Evolutionary conservation across 2,329 filamentous ascomycete species (phyloP), one percentile per base, ranked within the genome.

Genomic region (Nothophoma quercina): DNA sequence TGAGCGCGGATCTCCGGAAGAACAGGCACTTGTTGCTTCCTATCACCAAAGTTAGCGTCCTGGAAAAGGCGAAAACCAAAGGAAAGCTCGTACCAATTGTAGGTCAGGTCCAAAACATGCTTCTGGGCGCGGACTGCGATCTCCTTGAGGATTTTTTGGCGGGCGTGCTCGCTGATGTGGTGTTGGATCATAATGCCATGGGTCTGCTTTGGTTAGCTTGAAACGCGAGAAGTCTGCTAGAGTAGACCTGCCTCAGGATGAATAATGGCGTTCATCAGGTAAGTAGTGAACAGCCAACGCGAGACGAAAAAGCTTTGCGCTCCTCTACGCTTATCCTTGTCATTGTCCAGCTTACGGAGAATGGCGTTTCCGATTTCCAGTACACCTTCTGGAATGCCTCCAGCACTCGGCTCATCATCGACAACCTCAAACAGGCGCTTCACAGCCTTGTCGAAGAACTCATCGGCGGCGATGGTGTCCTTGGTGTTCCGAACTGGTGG

Each of bases 261-360:
- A 39, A 91, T 90, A 67, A 98, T 85, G 45, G 91, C 88, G 64
- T 90, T 88, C 38, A 91, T 83, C 28, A 98, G 80, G 75, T 95
- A 97, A 43, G 88, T 88, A 58, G 91, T 89, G 72, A 98, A 96
- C 57, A 97, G 87, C 87, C 93, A 99, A 70, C 93, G 89, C 65
- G 88, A 90, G 58, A 97, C 87, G 60, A 98, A 84, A 79, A 93
- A 96, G 63, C 87, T 87, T 57, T 91, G 86, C 30, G 91, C 91
- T 62, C 68, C 76, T 48, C 85, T 86, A 60, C 89, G 87, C 56
- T 90, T 86, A 59, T 85, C 85, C 61, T 88, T 87, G 60, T 82
- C 82, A 59, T 90, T 87, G 28, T 81, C 77, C 54, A 96, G 79
- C 65, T 92, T 92, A 53, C 83, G 83, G 35, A 96, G 78, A 54